Base-by-base conservation (phyloP, 192 early-diverging fungal species). In the Obelidium mucronatum region DNA sequence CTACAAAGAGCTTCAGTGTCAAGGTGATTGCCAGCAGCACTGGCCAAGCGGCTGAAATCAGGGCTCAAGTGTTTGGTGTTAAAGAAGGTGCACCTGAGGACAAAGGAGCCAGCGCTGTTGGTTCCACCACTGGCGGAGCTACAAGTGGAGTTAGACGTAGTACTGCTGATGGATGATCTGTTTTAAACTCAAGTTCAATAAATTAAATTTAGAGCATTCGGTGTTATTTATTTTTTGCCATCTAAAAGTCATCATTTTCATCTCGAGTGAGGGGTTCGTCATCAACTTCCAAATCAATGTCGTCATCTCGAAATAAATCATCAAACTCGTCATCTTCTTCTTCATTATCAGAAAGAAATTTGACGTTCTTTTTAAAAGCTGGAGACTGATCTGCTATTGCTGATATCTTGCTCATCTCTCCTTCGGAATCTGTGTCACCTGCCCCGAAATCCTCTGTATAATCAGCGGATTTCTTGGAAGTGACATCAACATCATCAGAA, bases 361-460 rank as follows among this genome's bases (percentile, higher is more conserved):
- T 58, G 1, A 31, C 30, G 8, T 5, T 31, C 55, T 58, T 58
- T 58, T 58, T 58, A 26, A 58, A 58, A 24, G 55, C 55, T 8
- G 55, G 55, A 58, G 55, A 58, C 24, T 58, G 55, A 26, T 58
- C 24, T 31, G 24, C 55, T 24, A 58, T 58, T 58, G 55, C 13
- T 24, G 55, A 58, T 24, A 58, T 26, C 17, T 58, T 58, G 55
- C 55, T 66, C 74, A 15, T 75, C 31, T 33, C 53, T 53, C 34
- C 55, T 52, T 84, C 83, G 22, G 69, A 62, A 42, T 81, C 83
- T 26, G 83, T 84, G 56, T 79, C 75, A 26, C 83, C 83, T 19
- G 77, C 80, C 13, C 83, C 83, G 58, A 79, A 84, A 40, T 76
- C 73, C 13, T 75, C 65, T 13, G 53, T 55, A 63, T 80, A 75